These are phyloP conservation scores for Thelonectria discophora DNA, from an alignment of 2,329 filamentous ascomycete genomes.

Conservation along the genomic window DNA sequence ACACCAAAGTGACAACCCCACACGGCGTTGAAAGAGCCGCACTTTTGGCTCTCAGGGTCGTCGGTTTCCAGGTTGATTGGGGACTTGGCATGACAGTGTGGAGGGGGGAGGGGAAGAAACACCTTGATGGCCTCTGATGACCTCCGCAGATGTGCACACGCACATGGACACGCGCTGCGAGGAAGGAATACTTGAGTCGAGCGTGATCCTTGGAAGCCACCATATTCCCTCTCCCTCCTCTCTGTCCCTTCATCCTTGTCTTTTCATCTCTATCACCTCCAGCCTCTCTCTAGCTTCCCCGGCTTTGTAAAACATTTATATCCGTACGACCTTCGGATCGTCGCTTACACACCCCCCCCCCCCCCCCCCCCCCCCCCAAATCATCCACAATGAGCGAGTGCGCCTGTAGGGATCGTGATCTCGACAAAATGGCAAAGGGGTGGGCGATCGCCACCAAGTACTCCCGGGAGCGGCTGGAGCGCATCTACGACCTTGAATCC, in stretches of 20 bases:
- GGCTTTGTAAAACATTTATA: neutral
- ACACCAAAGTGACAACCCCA: conserved; percentile 1
- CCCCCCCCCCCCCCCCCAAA: neutral
- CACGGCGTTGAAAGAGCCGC: conserved; percentile 11
- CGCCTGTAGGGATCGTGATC: conserved; percentile 41
- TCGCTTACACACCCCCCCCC: conserved; percentile 12
- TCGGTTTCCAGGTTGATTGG: conserved; percentile 21
- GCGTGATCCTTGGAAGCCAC: neutral
- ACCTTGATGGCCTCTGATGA: conserved; percentile 27
- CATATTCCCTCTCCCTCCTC: neutral
- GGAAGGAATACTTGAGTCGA: conserved; percentile 17
- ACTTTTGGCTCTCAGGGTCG: conserved; percentile 2
- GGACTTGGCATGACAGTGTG: conserved; percentile 7
- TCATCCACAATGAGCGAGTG: conserved; percentile 35
- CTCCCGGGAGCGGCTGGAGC: conserved; percentile 47
- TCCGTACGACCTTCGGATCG: neutral
- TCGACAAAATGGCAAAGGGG: conserved; percentile 49
- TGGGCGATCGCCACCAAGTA: conserved; percentile 51
- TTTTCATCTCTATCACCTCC: neutral
- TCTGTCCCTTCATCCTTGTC: neutral
- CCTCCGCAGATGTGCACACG: neutral
- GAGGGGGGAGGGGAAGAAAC: conserved; percentile 8
- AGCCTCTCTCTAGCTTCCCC: neutral
- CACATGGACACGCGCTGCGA: neutral
- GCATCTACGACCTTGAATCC: conserved; percentile 46